phyloP scores from a whole-genome alignment of 352 stramenopile genomes.

The Phytophthora crassamura region DNA sequence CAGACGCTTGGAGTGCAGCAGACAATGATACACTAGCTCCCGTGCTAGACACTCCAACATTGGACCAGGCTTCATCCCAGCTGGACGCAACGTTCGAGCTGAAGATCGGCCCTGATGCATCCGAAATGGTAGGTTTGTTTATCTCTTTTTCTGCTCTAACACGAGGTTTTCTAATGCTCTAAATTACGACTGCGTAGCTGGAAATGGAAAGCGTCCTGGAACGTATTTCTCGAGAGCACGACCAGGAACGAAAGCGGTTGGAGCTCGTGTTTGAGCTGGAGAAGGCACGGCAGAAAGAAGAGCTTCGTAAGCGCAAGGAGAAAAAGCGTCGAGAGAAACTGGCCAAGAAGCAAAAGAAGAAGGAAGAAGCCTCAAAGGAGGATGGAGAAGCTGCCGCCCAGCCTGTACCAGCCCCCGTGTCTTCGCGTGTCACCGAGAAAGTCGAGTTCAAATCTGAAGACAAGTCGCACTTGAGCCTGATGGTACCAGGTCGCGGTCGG shows the following conservation, averaged over 20 bases:
- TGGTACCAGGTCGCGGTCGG: conserved; percentile 51
- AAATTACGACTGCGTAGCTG: conserved; percentile 26
- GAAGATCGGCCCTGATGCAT: conserved; percentile 21
- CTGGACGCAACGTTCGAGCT: conserved; percentile 39
- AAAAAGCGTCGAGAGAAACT: conserved; percentile 62
- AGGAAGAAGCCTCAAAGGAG: conserved; percentile 21
- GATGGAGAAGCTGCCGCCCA: conserved; percentile 17
- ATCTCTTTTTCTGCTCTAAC: not conserved
- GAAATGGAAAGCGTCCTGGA: conserved; percentile 69
- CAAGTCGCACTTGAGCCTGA: conserved; percentile 31
- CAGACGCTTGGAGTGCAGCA: conserved; percentile 2
- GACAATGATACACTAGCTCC: not conserved
- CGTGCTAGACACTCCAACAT: conserved; percentile 1
- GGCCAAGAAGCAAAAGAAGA: conserved; percentile 56
- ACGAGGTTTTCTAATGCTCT: not conserved
- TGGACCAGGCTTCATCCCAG: conserved; percentile 41
- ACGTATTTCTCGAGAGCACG: conserved; percentile 70
- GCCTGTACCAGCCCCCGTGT: conserved; percentile 22
- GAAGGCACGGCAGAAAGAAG: conserved; percentile 73
- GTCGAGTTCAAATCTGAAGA: conserved; percentile 40
- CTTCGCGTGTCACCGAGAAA: conserved; percentile 25
- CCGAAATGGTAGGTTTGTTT: conserved; percentile 29
- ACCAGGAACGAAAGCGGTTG: conserved; percentile 64
- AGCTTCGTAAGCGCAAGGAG: conserved; percentile 70
- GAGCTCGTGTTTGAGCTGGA: conserved; percentile 73